These are phyloP conservation scores for Cephaloascus fragrans DNA, from an alignment of 805 yeast species.

Conservation along the genomic window DNA sequence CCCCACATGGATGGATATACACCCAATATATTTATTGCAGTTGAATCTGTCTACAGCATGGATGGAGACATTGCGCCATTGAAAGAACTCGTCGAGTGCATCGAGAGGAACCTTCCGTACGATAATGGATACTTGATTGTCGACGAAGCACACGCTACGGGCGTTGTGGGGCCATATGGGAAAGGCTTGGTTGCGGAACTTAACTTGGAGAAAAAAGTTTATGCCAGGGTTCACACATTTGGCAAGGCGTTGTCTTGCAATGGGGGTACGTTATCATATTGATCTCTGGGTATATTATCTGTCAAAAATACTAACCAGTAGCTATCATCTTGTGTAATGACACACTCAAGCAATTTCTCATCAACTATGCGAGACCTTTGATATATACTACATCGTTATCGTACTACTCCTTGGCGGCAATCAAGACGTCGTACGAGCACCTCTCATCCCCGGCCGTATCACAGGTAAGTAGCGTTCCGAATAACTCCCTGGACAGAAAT, in stretches of 20 bases:
- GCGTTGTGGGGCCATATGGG: too few relatives aligned
- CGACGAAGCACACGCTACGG: too few relatives aligned
- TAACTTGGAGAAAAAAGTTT: conserved; percentile 6
- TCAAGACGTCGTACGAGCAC: conserved; percentile 7
- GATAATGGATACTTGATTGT: too few relatives aligned
- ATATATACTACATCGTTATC: conserved; percentile 10
- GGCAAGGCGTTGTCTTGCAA: conserved; percentile 11
- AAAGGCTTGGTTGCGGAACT: conserved; percentile 5
- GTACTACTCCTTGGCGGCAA: conserved; percentile 6
- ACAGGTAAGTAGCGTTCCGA: too few relatives aligned
- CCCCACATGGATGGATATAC: background rate
- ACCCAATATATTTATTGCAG: conserved; percentile 9
- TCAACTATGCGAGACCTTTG: conserved; percentile 12
- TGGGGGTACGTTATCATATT: too few relatives aligned
- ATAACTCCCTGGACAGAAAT: too few relatives aligned
- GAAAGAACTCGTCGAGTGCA: conserved; percentile 1
- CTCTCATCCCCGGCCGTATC: conserved; percentile 1
- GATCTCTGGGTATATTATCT: too few relatives aligned
- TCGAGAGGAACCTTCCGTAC: conserved; percentile 2
- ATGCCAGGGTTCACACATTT: conserved; percentile 10
- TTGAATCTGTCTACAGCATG: conserved; percentile 12
- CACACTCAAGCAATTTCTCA: conserved; percentile 4
- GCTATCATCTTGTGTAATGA: conserved; percentile 8
- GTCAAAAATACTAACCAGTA: too few relatives aligned
- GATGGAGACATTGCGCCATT: conserved; percentile 12